A percentile compares a stretch with the other conserved stretches of the same genome.
Evolutionary conservation across 2,329 filamentous ascomycete species (phyloP).

Genomic region (Ascosphaera apis): DNA sequence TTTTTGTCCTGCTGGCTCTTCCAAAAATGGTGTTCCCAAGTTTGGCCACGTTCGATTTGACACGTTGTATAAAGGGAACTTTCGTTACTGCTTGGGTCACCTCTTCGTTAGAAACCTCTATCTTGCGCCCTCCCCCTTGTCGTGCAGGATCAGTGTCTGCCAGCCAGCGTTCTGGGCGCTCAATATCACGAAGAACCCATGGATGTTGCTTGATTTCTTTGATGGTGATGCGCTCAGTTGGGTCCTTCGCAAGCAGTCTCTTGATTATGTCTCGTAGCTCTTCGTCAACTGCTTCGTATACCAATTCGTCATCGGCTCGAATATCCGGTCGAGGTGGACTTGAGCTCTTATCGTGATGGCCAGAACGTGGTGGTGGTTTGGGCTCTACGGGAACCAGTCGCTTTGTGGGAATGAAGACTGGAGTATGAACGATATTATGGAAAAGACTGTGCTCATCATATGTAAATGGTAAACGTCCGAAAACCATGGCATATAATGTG

Average conservation of each 20-base stretch:
- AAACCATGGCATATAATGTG: constrained; percentile 87
- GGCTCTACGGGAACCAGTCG: constrained; percentile 49
- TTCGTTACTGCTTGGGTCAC: constrained; percentile 78
- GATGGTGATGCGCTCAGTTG: constrained; percentile 65
- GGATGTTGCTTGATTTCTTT: constrained; percentile 83
- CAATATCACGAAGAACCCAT: constrained; percentile 65
- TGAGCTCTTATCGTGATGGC: constrained; percentile 24
- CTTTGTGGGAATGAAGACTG: constrained; percentile 67
- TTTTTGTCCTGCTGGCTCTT: not conserved
- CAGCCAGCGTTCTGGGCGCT: constrained; percentile 60
- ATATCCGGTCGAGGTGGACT: constrained; percentile 40
- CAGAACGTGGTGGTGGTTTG: constrained; percentile 22
- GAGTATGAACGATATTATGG: constrained; percentile 69
- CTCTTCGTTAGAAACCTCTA: constrained; percentile 79
- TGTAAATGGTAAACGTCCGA: constrained; percentile 79
- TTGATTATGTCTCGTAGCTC: constrained; percentile 55
- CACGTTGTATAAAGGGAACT: constrained; percentile 64
- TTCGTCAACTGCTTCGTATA: constrained; percentile 69
- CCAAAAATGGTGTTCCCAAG: constrained; percentile 34
- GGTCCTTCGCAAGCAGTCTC: constrained; percentile 71
- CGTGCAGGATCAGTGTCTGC: constrained; percentile 75
- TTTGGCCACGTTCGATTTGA: constrained; percentile 52
- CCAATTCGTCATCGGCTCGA: constrained; percentile 52
- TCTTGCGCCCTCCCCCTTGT: constrained; percentile 57
- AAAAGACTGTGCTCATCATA: constrained; percentile 87